Conservation (phyloP, 1,284 basidiomycete species). For the Moniliophthora roreri region DNA sequence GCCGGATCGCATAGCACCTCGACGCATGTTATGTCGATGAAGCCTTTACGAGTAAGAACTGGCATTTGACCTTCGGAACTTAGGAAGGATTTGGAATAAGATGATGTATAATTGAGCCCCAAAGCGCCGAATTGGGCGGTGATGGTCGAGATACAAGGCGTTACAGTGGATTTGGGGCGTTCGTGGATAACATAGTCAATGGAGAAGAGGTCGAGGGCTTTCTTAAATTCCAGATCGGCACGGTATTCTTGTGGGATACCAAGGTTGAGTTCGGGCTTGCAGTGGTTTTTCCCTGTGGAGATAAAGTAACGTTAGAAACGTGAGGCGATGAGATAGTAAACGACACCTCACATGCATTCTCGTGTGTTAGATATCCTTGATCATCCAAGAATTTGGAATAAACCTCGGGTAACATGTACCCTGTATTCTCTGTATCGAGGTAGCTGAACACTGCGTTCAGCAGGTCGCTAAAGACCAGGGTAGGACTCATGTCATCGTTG, state of each 20-base stretch:
- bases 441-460: slow-evolving; percentile 11
- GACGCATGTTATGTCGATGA: slow-evolving; percentile 13
- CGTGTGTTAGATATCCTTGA: slow-evolving; percentile 11
- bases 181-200: slow-evolving; percentile 10
- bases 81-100: neutral
- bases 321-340: neutral
- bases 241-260: slow-evolving; percentile 11
- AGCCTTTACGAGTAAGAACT: slow-evolving; percentile 14
- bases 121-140: neutral
- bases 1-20: slow-evolving; percentile 14
- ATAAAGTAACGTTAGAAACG: too few relatives aligned
- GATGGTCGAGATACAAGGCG: neutral
- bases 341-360: slow-evolving; percentile 16
- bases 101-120: neutral
- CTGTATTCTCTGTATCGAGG: slow-evolving; percentile 9
- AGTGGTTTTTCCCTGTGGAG: slow-evolving; percentile 9
- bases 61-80: slow-evolving; percentile 14
- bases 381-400: slow-evolving; percentile 17
- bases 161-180: neutral
- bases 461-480: slow-evolving; percentile 1
- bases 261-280: neutral
- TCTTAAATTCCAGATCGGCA: slow-evolving; percentile 8
- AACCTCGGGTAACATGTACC: slow-evolving; percentile 8
- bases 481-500: slow-evolving; percentile 11
- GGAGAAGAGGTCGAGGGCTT: slow-evolving; percentile 12